These are phyloP conservation scores for Hibiscus trionum DNA, from an alignment of 345 rosid genomes.

Conservation along the genomic window DNA sequence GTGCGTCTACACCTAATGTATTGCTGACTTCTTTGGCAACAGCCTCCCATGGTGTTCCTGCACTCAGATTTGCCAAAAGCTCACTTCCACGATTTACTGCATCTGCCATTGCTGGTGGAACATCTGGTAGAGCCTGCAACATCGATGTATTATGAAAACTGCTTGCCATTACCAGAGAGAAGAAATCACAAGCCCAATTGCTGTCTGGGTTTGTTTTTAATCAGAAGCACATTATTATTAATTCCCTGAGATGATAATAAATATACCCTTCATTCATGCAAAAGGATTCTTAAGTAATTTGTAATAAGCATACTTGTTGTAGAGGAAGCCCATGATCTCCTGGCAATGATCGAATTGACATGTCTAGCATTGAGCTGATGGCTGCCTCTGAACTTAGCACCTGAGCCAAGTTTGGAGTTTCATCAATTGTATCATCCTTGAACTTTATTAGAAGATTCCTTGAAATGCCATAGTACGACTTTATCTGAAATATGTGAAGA, in stretches of 20 bases:
- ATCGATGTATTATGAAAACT: constrained; percentile 3
- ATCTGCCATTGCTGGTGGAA: constrained; percentile 96
- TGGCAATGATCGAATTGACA: constrained; percentile 79
- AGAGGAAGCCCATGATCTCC: constrained; percentile 97
- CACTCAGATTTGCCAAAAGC: constrained; percentile 62
- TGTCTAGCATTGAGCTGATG: constrained; percentile 85
- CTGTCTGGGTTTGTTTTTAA: not conserved
- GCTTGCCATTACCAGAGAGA: not conserved
- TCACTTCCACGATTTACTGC: constrained; percentile 89
- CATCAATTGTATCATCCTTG: constrained; percentile 81
- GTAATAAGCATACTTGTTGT: constrained; percentile 62
- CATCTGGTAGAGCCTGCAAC: constrained; percentile 78
- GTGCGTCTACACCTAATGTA: constrained; percentile 59
- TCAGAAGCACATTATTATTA: not conserved
- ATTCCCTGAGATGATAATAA: not conserved
- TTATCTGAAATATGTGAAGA: constrained; percentile 48
- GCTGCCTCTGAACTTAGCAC: constrained; percentile 88
- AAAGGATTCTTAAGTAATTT: not conserved
- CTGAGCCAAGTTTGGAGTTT: constrained; percentile 76
- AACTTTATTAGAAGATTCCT: constrained; percentile 87
- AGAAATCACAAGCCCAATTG: not conserved
- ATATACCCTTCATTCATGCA: not conserved
- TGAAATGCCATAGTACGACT: constrained; percentile 86
- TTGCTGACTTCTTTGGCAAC: constrained; percentile 87
- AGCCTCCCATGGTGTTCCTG: constrained; percentile 90